These are phyloP conservation scores for Saccharum officinarum DNA, from an alignment of 176 grass and related monocot genomes.

Conservation along the genomic window DNA sequence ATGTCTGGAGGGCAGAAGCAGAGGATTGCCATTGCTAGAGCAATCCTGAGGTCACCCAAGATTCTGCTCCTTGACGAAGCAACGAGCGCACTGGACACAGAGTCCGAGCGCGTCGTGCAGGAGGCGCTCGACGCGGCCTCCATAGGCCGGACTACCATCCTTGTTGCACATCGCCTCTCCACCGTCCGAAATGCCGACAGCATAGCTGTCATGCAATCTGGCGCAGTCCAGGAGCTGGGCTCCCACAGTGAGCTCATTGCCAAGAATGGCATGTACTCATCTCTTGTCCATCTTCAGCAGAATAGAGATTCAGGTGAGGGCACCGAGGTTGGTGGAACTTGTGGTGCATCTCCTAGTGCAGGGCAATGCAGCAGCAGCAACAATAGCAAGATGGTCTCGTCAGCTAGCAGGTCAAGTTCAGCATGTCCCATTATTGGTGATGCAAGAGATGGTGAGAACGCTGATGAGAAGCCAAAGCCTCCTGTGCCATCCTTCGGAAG, in stretches of 20 bases:
- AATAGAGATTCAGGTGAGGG: constrained; percentile 32
- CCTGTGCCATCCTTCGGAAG: constrained; percentile 68
- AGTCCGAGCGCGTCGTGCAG: constrained; percentile 79
- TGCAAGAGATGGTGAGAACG: constrained; percentile 18
- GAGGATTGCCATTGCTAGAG: constrained; percentile 88
- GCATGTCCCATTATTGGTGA: not conserved
- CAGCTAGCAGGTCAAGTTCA: not conserved
- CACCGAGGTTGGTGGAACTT: not conserved
- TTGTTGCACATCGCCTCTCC: constrained; percentile 82
- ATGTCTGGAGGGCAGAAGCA: constrained; percentile 98
- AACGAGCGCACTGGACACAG: constrained; percentile 82
- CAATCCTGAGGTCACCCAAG: constrained; percentile 83
- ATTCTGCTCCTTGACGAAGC: constrained; percentile 89
- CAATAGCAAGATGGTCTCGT: constrained; percentile 68
- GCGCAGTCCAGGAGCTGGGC: constrained; percentile 68
- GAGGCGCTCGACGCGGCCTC: constrained; percentile 82
- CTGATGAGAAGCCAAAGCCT: constrained; percentile 25
- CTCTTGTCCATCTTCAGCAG: constrained; percentile 75
- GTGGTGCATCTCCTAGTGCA: not conserved
- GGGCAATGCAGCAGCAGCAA: constrained; percentile 52
- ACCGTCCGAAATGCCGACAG: constrained; percentile 73
- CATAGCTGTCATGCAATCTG: constrained; percentile 78
- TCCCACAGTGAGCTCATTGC: constrained; percentile 70
- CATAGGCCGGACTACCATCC: constrained; percentile 64
- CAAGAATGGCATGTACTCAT: constrained; percentile 68